phyloP scores from a whole-genome alignment of 768 basidiomycete genomes.

The Infundibulicybe gibba region DNA sequence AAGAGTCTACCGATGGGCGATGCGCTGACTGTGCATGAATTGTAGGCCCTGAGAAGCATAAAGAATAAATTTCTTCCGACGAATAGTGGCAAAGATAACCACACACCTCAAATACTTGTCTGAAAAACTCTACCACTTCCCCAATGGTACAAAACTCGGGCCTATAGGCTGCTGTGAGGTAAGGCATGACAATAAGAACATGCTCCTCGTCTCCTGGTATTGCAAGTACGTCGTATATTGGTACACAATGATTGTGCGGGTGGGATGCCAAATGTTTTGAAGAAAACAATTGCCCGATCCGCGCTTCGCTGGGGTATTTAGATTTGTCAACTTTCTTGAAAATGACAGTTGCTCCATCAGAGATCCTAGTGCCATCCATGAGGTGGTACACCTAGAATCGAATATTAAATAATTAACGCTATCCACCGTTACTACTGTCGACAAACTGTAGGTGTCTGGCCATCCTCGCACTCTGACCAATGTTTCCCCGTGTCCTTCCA shows the following conservation, averaged over 20 bases:
- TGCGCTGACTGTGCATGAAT: slow-evolving; percentile 24
- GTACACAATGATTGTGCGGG: slow-evolving; percentile 24
- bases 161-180: slow-evolving; percentile 12
- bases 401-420: too few relatives aligned
- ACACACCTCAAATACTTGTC: slow-evolving; percentile 24
- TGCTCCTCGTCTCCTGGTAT: slow-evolving; percentile 9
- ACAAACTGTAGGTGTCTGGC: too few relatives aligned
- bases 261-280: slow-evolving; percentile 9
- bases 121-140: slow-evolving; percentile 22
- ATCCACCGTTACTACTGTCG: too few relatives aligned
- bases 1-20: slow-evolving; percentile 19
- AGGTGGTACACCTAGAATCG: too few relatives aligned
- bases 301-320: slow-evolving; percentile 5
- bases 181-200: slow-evolving; percentile 22
- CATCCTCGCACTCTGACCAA: too few relatives aligned
- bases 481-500: slow-evolving; percentile 2
- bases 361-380: slow-evolving; percentile 12
- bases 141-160: slow-evolving; percentile 22
- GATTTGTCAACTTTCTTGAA: slow-evolving; percentile 13
- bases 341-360: slow-evolving; percentile 13
- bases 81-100: too few relatives aligned
- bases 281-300: slow-evolving; percentile 13
- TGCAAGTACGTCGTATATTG: slow-evolving; percentile 17
- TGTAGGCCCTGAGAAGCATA: slow-evolving; percentile 19
- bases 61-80: not conserved